Base-by-base conservation (phyloP, 129 eudicot genomes). In the Flaveria ramosissima region DNA sequence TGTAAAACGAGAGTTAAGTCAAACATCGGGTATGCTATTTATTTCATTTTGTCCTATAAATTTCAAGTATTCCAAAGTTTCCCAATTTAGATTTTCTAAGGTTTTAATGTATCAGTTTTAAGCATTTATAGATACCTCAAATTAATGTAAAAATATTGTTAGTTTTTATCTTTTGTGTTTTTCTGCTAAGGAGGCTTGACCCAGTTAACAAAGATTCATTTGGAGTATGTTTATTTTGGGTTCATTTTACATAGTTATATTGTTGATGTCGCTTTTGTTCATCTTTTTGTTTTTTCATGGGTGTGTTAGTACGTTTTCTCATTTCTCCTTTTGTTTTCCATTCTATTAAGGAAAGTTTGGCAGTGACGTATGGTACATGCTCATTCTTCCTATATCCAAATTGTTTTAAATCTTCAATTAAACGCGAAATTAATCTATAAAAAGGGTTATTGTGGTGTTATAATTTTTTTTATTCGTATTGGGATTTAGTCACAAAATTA, bases 181-280 rank as follows among this genome's bases (percentile, higher is more conserved):
- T 53, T 53, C 8, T 53, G 61, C 10, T 17, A 16, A 6, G 10
- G 64, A 57, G 64, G 64, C 66, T 48, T 71, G 20, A 48, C 27
- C 17, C 56, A 20, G 23, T 36, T 63, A 51, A 42, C 17, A 17
- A 72, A 36, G 83, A 21, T 72, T 52, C 23, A 42, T 23, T 79
- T 72, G 51, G 74, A 42, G 70, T 36, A 55, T 39, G 13, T 36
- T 45, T 60, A 69, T 72, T 73, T 80, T 80, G 17, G 79, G 79
- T 73, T 51, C 62, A 23, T 48, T 32, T 55, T 77, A 61, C 64
- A 9, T 20, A 12, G 41, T 61, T 60, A 12, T 60, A 24, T 60
- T 60, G 64, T 57, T 57, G 32, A 20, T 57, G 30, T 21, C 5
- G 16, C 6, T 60, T 60, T 24, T 24, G n/a, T 24, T 60, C 67